phyloP scores from a whole-genome alignment of 1,284 basidiomycete genomes.

The Fistulinella staudtii region DNA sequence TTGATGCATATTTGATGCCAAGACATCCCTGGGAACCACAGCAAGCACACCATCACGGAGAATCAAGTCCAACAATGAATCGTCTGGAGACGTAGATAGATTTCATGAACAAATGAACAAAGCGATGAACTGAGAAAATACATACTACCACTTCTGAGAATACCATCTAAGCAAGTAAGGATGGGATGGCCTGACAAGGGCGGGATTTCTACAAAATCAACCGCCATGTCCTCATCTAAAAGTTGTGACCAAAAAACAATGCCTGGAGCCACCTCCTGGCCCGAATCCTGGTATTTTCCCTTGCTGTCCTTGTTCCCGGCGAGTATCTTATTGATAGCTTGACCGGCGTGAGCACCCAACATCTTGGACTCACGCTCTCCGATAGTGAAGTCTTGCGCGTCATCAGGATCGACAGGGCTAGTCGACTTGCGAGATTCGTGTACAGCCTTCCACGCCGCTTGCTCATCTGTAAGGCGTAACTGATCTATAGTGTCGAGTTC shows the following conservation, averaged over 20 bases:
- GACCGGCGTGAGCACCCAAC: conserved; percentile 25
- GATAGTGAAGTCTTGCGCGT: conserved; percentile 31
- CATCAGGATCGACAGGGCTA: conserved; percentile 18
- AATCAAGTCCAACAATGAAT: conserved; percentile 35
- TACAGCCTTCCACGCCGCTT: conserved; percentile 37
- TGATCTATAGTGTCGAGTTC: conserved; percentile 30
- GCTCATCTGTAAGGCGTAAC: conserved; percentile 36
- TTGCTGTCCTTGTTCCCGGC: conserved; percentile 33
- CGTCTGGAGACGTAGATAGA: conserved; percentile 36
- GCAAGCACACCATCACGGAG: conserved; percentile 40
- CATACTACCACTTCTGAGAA: conserved; percentile 39
- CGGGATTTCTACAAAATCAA: conserved; percentile 11
- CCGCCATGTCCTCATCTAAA: conserved; percentile 26
- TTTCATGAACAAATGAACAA: background rate
- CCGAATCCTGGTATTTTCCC: conserved; percentile 18
- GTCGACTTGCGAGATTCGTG: conserved; percentile 22
- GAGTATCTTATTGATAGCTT: conserved; percentile 41
- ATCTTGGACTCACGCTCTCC: conserved; percentile 32
- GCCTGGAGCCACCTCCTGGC: conserved; percentile 28
- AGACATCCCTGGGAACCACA: conserved; percentile 24
- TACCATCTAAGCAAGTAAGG: conserved; percentile 33
- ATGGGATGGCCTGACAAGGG: conserved; percentile 27
- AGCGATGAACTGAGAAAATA: conserved; percentile 1
- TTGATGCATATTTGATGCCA: conserved; percentile 34
- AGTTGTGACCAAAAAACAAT: conserved; percentile 38